A percentile compares a stretch with the other conserved stretches of the same genome.
Evolutionary conservation across 192 early-diverging fungal species (phyloP).

Genomic region (Phlyctochytrium bullatum): DNA sequence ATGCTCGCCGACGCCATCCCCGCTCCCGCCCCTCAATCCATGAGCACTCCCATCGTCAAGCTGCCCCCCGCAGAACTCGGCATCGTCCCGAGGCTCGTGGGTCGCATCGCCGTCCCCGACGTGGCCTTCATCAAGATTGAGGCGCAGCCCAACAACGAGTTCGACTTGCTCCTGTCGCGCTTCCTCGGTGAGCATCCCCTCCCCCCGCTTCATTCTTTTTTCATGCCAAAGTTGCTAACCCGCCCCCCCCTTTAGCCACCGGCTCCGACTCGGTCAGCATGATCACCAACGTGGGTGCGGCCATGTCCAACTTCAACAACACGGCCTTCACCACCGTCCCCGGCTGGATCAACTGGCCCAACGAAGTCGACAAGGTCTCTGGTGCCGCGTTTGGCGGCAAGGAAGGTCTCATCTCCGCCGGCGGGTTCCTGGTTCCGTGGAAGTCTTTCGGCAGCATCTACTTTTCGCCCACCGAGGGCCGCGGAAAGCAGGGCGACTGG

Average conservation of each 20-base stretch:
- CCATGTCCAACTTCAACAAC: neutral
- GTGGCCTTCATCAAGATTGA: neutral
- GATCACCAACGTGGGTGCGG: neutral
- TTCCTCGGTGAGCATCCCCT: neutral
- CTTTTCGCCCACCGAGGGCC: conserved; percentile 12
- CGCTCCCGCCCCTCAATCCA: no score
- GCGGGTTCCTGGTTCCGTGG: conserved; percentile 21
- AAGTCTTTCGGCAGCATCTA: conserved; percentile 15
- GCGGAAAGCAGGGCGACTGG: neutral
- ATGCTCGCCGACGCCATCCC: no score
- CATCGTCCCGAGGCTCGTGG: neutral
- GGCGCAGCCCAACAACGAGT: neutral
- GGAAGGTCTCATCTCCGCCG: conserved; percentile 14
- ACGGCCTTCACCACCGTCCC: neutral
- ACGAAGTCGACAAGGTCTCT: conserved; percentile 12
- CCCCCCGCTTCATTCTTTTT: no score
- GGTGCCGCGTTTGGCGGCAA: conserved; percentile 17
- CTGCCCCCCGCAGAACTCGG: no score
- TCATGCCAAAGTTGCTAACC: no score
- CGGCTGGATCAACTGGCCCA: conserved; percentile 20
- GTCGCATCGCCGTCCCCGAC: neutral
- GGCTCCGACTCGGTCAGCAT: neutral
- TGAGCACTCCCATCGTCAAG: no score
- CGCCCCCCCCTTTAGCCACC: no score
- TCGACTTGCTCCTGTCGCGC: neutral